Evolutionary conservation across 208 protist genomes (phyloP).

Genomic region (Acanthamoeba triangularis): DNA sequence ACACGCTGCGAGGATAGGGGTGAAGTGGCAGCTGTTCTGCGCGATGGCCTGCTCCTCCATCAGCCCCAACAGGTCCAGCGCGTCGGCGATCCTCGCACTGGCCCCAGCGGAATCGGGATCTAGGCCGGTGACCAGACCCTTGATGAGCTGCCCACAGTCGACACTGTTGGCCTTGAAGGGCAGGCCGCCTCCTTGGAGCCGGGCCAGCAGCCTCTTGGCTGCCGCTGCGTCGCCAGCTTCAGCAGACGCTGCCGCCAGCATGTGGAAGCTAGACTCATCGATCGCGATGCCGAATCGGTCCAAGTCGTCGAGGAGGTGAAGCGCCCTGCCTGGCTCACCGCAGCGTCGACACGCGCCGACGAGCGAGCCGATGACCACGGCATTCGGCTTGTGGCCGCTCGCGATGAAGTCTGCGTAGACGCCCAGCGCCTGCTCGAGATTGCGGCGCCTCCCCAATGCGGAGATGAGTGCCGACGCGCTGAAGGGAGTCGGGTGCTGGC

Average conservation of each 20-base stretch:
- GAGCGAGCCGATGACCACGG: background rate
- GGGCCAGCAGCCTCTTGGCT: constrained; percentile 50
- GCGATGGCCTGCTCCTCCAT: constrained; percentile 1
- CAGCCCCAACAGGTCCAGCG: background rate
- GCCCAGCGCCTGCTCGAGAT: constrained; percentile 15
- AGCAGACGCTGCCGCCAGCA: constrained; percentile 23
- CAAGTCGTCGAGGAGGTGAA: constrained; percentile 47
- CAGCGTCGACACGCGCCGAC: constrained; percentile 16
- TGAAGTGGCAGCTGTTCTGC: background rate
- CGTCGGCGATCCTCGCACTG: constrained; percentile 1
- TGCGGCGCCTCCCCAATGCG: background rate
- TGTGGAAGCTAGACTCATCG: constrained; percentile 29
- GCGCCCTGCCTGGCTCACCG: constrained; percentile 30
- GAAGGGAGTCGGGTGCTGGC: constrained; percentile 26
- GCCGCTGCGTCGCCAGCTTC: constrained; percentile 43
- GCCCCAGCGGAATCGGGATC: background rate
- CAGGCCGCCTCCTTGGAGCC: background rate
- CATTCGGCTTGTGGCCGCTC: background rate
- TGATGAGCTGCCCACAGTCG: constrained; percentile 49
- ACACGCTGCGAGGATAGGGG: constrained; percentile 15
- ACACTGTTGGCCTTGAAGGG: constrained; percentile 29
- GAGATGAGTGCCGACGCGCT: constrained; percentile 47
- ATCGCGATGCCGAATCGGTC: constrained; percentile 23
- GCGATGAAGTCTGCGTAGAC: constrained; percentile 12
- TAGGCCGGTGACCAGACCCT: background rate